Percentiles rank a stretch among this genome's conserved stretches.
Conservation (phyloP, 2,329 filamentous ascomycete genomes). For the Hymenoscyphus repandus region DNA sequence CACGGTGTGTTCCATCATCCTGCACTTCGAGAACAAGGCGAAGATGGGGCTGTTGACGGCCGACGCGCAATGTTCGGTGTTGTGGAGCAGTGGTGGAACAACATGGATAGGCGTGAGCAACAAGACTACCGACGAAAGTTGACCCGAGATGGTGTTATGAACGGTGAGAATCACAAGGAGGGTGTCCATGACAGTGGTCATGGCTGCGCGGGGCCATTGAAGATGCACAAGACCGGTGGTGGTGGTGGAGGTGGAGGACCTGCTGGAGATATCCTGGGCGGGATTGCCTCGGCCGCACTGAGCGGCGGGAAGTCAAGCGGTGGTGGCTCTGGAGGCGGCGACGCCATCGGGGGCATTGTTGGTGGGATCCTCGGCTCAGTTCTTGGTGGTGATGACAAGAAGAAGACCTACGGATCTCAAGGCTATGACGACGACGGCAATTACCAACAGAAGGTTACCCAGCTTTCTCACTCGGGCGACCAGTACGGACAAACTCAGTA, state of each 20-base stretch:
- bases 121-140: slow-evolving; percentile 69
- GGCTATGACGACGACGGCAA: slow-evolving; percentile 54
- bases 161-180: slow-evolving; percentile 79
- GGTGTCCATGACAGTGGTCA: slow-evolving; percentile 80
- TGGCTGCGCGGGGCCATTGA: slow-evolving; percentile 69
- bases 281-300: slow-evolving; percentile 45
- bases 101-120: slow-evolving; percentile 56
- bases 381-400: slow-evolving; percentile 46
- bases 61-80: slow-evolving; percentile 73
- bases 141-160: slow-evolving; percentile 69
- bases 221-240: slow-evolving; percentile 64
- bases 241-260: slow-evolving; percentile 50
- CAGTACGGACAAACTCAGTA: slow-evolving; percentile 28
- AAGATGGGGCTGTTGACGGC: slow-evolving; percentile 67
- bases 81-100: slow-evolving; percentile 77
- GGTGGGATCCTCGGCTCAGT: slow-evolving; percentile 62
- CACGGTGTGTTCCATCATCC: slow-evolving; percentile 84
- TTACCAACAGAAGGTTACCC: slow-evolving; percentile 54
- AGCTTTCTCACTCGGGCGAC: slow-evolving; percentile 49
- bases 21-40: slow-evolving; percentile 64
- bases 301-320: slow-evolving; percentile 22
- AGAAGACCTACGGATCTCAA: slow-evolving; percentile 47
- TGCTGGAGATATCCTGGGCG: slow-evolving; percentile 51
- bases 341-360: slow-evolving; percentile 64
- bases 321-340: slow-evolving; percentile 37